phyloP scores from a whole-genome alignment of 2,329 filamentous ascomycete species.

The Apiospora saccharicola region DNA sequence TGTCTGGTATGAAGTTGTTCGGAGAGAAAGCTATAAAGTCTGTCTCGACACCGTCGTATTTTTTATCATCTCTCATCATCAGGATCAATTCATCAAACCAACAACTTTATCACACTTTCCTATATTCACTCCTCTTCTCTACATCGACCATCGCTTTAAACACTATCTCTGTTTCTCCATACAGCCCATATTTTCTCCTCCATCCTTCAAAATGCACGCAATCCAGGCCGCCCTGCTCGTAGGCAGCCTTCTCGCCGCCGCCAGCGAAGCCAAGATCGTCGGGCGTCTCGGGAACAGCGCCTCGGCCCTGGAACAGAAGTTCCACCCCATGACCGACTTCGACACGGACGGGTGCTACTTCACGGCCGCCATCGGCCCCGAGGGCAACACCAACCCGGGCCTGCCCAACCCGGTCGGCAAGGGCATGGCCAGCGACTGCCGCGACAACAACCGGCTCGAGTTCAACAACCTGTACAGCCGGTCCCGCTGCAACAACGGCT shows the following conservation, averaged over 20 bases:
- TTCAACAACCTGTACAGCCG: constrained; percentile 44
- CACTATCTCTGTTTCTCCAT: not conserved
- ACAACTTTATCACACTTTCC: too few species aligned
- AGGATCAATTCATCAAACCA: not conserved
- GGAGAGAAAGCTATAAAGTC: not conserved
- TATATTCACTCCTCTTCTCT: not conserved
- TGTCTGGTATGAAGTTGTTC: not conserved
- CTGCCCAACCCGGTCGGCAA: constrained; percentile 30
- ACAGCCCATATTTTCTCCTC: not conserved
- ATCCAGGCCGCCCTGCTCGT: not conserved
- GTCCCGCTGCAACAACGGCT: constrained; percentile 44
- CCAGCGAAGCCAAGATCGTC: not conserved
- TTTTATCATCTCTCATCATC: not conserved
- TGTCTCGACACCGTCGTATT: not conserved
- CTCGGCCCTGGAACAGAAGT: constrained; percentile 43
- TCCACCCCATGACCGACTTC: constrained; percentile 49
- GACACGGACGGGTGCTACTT: constrained; percentile 53
- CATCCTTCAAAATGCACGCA: not conserved
- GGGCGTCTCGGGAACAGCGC: constrained; percentile 43
- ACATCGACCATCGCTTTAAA: not conserved
- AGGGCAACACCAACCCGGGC: constrained; percentile 43
- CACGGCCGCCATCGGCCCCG: constrained; percentile 51
- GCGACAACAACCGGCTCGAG: constrained; percentile 40
- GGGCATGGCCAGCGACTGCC: constrained; percentile 34
- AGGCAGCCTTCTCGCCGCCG: not conserved